phyloP scores from a whole-genome alignment of 352 stramenopile genomes.

The Phytophthora tentaculata region DNA sequence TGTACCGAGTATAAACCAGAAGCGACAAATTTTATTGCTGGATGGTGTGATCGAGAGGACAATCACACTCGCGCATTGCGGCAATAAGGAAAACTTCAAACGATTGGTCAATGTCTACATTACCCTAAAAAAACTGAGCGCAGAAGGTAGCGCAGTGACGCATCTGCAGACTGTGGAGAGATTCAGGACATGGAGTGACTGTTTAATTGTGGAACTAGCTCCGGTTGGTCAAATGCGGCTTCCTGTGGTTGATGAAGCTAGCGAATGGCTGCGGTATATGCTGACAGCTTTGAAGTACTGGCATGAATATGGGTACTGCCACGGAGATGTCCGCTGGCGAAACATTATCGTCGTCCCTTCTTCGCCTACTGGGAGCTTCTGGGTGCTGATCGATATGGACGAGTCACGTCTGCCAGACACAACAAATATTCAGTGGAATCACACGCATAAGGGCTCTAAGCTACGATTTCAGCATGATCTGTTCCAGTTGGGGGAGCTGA shows the following conservation, averaged over 20 bases:
- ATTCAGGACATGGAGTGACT: neutral
- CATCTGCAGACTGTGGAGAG: neutral
- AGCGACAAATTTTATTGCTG: neutral
- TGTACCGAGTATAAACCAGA: neutral
- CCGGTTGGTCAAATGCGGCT: neutral
- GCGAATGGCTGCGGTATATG: conserved; percentile 28
- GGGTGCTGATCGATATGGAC: conserved; percentile 23
- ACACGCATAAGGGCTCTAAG: neutral
- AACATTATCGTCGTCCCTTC: conserved; percentile 14
- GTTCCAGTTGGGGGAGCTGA: conserved; percentile 9
- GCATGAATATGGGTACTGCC: conserved; percentile 28
- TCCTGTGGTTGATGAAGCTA: conserved; percentile 1
- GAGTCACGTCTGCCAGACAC: conserved; percentile 8
- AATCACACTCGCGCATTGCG: neutral
- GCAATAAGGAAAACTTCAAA: neutral
- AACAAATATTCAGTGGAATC: conserved; percentile 7
- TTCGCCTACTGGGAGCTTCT: too few species aligned
- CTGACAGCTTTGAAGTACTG: conserved; percentile 33
- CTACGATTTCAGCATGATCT: conserved; percentile 12
- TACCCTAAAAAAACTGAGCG: neutral
- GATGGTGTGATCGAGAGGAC: neutral
- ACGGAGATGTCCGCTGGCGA: conserved; percentile 29
- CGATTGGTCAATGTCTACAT: neutral
- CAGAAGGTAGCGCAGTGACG: neutral
- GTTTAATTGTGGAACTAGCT: neutral